Conservation (phyloP, 2,329 filamentous ascomycete genomes). For the Dactylellina sp. region DNA sequence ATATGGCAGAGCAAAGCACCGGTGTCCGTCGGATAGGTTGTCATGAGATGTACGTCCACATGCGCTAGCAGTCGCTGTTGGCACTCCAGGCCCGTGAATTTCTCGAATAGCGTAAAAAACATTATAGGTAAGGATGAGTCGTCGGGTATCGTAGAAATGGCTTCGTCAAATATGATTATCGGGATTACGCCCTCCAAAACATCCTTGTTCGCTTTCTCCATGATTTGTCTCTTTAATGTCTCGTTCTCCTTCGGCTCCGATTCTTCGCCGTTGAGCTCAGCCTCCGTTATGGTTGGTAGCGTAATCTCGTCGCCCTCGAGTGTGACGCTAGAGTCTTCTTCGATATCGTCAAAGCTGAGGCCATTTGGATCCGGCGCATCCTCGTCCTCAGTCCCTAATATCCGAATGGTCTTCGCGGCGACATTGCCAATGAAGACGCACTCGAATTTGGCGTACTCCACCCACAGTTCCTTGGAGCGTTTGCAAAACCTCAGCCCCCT, state of each 20-base stretch:
- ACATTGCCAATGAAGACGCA: slow-evolving; percentile 91
- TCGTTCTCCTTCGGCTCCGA: slow-evolving; percentile 57
- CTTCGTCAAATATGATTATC: slow-evolving; percentile 87
- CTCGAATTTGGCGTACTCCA: slow-evolving; percentile 90
- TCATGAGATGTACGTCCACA: slow-evolving; percentile 74
- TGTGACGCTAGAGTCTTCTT: slow-evolving; percentile 62
- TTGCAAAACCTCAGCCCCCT: slow-evolving; percentile 90
- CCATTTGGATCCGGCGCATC: slow-evolving; percentile 73
- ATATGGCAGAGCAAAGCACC: slow-evolving; percentile 78
- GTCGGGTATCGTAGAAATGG: slow-evolving; percentile 80
- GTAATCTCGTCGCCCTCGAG: slow-evolving; percentile 65
- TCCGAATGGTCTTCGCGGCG: slow-evolving; percentile 63
- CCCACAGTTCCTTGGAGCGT: slow-evolving; percentile 78
- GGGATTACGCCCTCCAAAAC: slow-evolving; percentile 94
- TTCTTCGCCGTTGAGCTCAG: slow-evolving; percentile 70
- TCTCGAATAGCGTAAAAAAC: slow-evolving; percentile 83
- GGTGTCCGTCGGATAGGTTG: slow-evolving; percentile 71
- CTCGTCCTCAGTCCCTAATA: slow-evolving; percentile 67
- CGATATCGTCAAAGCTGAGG: slow-evolving; percentile 64
- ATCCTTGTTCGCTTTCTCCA: slow-evolving; percentile 75
- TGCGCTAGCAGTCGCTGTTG: slow-evolving; percentile 77
- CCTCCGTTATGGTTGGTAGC: slow-evolving; percentile 71
- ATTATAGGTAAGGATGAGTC: slow-evolving; percentile 74
- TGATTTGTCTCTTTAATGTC: slow-evolving; percentile 70
- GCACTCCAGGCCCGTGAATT: slow-evolving; percentile 76